A percentile compares a stretch with the other conserved stretches of the same genome.
phyloP scores from a whole-genome alignment of 202 grass and related monocot genomes.

The Carex arenaria region DNA sequence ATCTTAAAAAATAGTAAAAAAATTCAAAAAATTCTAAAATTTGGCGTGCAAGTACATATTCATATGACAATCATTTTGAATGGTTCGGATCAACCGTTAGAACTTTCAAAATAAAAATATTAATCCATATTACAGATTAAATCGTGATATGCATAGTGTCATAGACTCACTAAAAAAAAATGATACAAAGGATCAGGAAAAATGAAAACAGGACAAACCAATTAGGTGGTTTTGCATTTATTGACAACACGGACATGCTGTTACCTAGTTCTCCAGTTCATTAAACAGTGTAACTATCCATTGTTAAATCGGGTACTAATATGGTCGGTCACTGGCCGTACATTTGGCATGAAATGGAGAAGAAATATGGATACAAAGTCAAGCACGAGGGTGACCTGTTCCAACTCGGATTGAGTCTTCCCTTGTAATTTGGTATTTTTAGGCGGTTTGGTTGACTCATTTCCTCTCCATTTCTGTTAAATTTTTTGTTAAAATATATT shows the following conservation, averaged over 20 bases:
- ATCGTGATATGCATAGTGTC: too few relatives aligned
- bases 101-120: too few relatives aligned
- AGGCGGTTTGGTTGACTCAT: neutral
- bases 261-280: neutral
- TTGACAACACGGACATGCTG: neutral
- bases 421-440: neutral
- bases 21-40: too few relatives aligned
- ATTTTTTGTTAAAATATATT: neutral
- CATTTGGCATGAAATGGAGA: neutral
- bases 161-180: too few relatives aligned
- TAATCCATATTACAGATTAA: too few relatives aligned
- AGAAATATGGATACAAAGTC: neutral
- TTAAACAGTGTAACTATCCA: neutral
- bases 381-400: conserved; percentile 11
- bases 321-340: neutral
- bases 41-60: too few relatives aligned
- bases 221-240: neutral
- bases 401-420: neutral
- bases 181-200: neutral
- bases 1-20: too few relatives aligned
- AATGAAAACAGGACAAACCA: neutral
- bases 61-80: too few relatives aligned
- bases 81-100: too few relatives aligned
- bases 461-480: neutral
- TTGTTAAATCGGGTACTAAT: neutral